Evolutionary conservation across 2,329 filamentous ascomycete species (phyloP), one percentile per base, ranked within the genome.

Genomic region (Sphaerostilbella broomeana): DNA sequence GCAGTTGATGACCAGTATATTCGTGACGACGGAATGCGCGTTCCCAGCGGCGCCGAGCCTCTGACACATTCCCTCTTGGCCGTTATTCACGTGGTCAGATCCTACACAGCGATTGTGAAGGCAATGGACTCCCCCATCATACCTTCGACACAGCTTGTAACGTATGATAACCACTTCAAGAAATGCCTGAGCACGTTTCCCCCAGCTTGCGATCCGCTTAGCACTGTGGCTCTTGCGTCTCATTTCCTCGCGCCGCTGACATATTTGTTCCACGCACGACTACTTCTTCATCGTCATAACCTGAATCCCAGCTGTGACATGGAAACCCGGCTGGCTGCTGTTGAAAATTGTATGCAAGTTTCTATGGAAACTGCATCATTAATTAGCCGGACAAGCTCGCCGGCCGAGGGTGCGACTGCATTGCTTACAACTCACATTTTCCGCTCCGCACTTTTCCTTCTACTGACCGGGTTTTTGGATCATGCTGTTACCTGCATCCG

Each of bases 211-310:
- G 81, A 86, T 42, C 74, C 81, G 2, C 68, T 74, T 12, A 81
- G 80, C 45, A 70, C 75, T 20, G 74, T 79, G 6, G 71, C 79
- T 6, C 69, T 95, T 28, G 81, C 92, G 43, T 80, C 86, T 7
- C 74, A 81, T 37, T 79, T 83, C 27, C 69, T 97, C 11, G 77
- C 80, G 18, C 84, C 88, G 0, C 69, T 94, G 7, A 74, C 85
- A 21, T 81, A 86, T 53, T 74, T 97, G 7, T 81, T 95, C 45
- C 85, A 86, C 44, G 81, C 84, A 12, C 82, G 87, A n/a, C 74
- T 95, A 20, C 70, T 92, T 25, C 74, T 98, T 7, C 86, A 95
- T 60, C 79, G 92, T 28, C 88, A 94, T 53, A 95, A 97, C 54
- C 70, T 97, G 7, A 81, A 80, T 0, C 84, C 88, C 0, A 69